phyloP scores from a whole-genome alignment of 441 rosid species.

The Gossypium gossypioides region DNA sequence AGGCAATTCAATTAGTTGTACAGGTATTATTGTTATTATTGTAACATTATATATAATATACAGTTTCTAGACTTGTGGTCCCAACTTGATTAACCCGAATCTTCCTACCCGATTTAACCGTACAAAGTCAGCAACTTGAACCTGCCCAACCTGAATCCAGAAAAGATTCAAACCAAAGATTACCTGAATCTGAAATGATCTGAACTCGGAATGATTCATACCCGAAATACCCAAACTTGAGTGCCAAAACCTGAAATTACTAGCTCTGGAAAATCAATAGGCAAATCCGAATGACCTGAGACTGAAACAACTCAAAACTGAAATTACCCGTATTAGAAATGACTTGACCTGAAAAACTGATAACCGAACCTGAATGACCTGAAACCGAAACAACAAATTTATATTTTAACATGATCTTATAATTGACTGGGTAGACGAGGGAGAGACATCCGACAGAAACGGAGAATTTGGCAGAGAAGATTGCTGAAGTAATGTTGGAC shows the following conservation, averaged over 20 bases:
- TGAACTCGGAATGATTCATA: background rate
- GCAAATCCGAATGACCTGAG: background rate
- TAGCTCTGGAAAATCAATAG: background rate
- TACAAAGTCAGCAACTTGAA: background rate
- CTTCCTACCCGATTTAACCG: background rate
- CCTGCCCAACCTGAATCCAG: background rate
- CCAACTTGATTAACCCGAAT: background rate
- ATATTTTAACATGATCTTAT: background rate
- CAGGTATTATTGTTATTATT: slow-evolving; percentile 40
- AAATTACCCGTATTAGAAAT: background rate
- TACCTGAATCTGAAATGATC: background rate
- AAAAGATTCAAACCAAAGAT: too few relatives aligned
- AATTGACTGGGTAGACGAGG: slow-evolving; percentile 32
- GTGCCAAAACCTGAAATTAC: background rate
- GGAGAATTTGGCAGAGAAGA: slow-evolving; percentile 57
- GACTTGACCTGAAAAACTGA: background rate
- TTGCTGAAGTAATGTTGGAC: slow-evolving; percentile 56
- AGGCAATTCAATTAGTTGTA: slow-evolving; percentile 57
- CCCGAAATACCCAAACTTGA: background rate
- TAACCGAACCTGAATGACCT: background rate
- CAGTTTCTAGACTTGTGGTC: background rate
- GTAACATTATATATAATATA: background rate
- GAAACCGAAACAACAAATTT: background rate
- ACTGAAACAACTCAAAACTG: background rate
- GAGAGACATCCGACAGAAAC: slow-evolving; percentile 29